Conservation (phyloP, 306 rosid species). For the Prosopis cineraria region DNA sequence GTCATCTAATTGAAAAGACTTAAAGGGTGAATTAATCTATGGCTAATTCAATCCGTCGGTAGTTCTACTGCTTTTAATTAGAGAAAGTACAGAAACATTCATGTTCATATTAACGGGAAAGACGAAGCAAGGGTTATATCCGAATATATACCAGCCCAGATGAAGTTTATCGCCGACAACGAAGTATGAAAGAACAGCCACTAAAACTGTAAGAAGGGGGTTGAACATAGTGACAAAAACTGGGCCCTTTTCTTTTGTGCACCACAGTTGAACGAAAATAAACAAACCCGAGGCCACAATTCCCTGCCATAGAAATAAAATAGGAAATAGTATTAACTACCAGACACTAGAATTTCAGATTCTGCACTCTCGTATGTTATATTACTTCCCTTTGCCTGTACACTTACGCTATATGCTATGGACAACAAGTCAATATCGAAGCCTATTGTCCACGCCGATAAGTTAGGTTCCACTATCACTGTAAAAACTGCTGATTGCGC, state of each 20-base stretch:
- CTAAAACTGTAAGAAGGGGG: constrained; percentile 66
- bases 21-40: too few relatives aligned
- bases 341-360: background rate
- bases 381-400: background rate
- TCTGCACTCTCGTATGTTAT: background rate
- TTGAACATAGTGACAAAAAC: constrained; percentile 80
- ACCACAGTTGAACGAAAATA: constrained; percentile 69
- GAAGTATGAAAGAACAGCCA: constrained; percentile 70
- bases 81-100: too few relatives aligned
- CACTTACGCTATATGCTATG: constrained; percentile 65
- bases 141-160: constrained; percentile 60
- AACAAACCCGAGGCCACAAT: constrained; percentile 55
- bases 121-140: background rate
- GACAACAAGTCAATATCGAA: constrained; percentile 71
- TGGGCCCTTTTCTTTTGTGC: constrained; percentile 74
- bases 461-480: constrained; percentile 43
- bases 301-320: constrained; percentile 54
- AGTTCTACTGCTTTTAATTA: too few relatives aligned
- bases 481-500: constrained; percentile 76
- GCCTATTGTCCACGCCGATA: constrained; percentile 66
- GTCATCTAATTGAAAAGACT: too few relatives aligned
- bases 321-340: background rate
- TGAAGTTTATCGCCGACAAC: constrained; percentile 73
- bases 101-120: background rate
- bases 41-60: too few relatives aligned